Evolutionary conservation across 2,329 filamentous ascomycete genomes (phyloP).

Genomic region (Fusarium sp.): DNA sequence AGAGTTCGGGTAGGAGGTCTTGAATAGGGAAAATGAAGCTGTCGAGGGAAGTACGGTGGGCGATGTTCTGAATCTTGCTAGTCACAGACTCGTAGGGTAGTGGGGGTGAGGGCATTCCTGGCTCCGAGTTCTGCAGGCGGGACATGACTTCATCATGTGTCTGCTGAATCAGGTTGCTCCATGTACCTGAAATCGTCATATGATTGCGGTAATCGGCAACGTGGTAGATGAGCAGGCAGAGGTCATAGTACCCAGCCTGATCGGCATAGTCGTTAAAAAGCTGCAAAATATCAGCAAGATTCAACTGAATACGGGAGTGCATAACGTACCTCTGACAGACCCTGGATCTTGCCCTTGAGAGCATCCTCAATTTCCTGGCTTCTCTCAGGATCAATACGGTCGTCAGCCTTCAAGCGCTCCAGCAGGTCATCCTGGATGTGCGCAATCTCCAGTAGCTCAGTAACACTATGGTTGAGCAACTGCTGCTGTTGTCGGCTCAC

Average conservation of each 20-base stretch:
- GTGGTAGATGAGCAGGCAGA: slow-evolving; percentile 92
- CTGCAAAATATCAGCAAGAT: slow-evolving; percentile 55
- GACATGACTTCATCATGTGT: slow-evolving; percentile 67
- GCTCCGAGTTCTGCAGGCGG: slow-evolving; percentile 54
- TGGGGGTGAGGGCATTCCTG: slow-evolving; percentile 51
- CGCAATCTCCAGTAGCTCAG: slow-evolving; percentile 87
- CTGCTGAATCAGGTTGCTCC: slow-evolving; percentile 81
- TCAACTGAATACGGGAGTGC: no score
- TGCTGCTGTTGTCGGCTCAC: slow-evolving; percentile 84
- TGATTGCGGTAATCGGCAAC: slow-evolving; percentile 90
- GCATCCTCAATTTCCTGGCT: slow-evolving; percentile 70
- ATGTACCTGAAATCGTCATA: slow-evolving; percentile 83
- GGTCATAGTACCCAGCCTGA: slow-evolving; percentile 89
- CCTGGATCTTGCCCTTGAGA: slow-evolving; percentile 80
- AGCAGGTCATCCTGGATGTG: slow-evolving; percentile 95
- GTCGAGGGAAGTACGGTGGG: slow-evolving; percentile 70
- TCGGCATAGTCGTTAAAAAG: slow-evolving; percentile 95
- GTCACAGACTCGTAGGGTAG: slow-evolving; percentile 77
- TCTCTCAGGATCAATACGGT: slow-evolving; percentile 70
- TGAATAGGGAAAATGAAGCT: slow-evolving; percentile 73
- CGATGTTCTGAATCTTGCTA: slow-evolving; percentile 69
- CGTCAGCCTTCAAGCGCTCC: slow-evolving; percentile 77
- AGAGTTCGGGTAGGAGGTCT: slow-evolving; percentile 68
- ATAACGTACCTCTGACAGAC: slow-evolving; percentile 75
- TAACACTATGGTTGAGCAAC: slow-evolving; percentile 82